phyloP scores from a whole-genome alignment of 331 rosid genomes.

The Pyracantha coccinea region DNA sequence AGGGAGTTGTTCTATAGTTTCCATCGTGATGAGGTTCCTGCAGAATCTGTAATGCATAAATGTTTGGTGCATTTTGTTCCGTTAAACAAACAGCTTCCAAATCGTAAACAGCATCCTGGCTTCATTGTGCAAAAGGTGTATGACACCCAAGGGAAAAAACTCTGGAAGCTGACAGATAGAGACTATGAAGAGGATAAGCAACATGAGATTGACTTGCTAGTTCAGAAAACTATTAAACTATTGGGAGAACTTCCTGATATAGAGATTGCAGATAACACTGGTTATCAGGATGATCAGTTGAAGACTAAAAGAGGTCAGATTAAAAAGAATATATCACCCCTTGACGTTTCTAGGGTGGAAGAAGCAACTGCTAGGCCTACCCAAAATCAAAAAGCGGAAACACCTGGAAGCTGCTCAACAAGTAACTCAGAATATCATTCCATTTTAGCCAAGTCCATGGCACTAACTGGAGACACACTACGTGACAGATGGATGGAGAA shows the following conservation, averaged over 20 bases:
- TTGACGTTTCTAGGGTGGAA: conserved; percentile 66
- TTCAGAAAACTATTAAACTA: conserved; percentile 63
- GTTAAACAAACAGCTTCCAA: conserved; percentile 72
- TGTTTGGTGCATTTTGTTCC: conserved; percentile 94
- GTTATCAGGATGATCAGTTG: conserved; percentile 50
- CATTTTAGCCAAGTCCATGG: conserved; percentile 45
- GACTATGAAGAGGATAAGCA: conserved; percentile 79
- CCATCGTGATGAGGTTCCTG: conserved; percentile 94
- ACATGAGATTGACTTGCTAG: conserved; percentile 79
- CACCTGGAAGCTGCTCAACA: conserved; percentile 52
- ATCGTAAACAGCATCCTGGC: conserved; percentile 87
- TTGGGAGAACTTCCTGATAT: conserved; percentile 69
- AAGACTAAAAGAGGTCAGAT: conserved; percentile 48
- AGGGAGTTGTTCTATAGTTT: conserved; percentile 94
- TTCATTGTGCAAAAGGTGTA: conserved; percentile 88
- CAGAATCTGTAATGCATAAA: conserved; percentile 94
- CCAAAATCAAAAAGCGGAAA: conserved; percentile 50
- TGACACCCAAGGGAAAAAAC: conserved; percentile 83
- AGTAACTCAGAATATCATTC: conserved; percentile 46
- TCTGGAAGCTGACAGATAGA: conserved; percentile 85
- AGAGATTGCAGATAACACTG: conserved; percentile 50
- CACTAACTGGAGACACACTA: conserved; percentile 55
- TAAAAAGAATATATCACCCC: conserved; percentile 61
- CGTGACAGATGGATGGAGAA: conserved; percentile 94
- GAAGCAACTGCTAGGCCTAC: conserved; percentile 41